phyloP scores from a whole-genome alignment of 2,329 filamentous ascomycete genomes.

The Colletotrichum eleusines region DNA sequence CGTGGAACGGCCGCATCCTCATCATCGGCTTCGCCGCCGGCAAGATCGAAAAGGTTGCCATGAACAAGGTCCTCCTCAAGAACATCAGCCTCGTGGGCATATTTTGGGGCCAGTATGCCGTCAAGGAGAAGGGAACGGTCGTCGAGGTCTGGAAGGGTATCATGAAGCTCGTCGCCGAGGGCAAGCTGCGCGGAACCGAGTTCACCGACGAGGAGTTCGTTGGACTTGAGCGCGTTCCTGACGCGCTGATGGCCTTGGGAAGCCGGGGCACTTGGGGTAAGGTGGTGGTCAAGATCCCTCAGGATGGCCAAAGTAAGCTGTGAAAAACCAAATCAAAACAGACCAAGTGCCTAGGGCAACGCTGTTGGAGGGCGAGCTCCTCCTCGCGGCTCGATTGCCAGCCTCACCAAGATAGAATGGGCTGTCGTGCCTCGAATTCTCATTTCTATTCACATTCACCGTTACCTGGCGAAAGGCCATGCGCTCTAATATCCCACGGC shows the following conservation, averaged over 20 bases:
- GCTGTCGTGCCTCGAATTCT: neutral
- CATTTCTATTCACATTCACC: slow-evolving; percentile 12
- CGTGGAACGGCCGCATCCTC: slow-evolving; percentile 91
- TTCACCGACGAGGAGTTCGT: slow-evolving; percentile 86
- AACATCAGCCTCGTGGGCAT: slow-evolving; percentile 91
- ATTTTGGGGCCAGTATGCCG: slow-evolving; percentile 90
- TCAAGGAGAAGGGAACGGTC: slow-evolving; percentile 78
- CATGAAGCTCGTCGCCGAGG: slow-evolving; percentile 79
- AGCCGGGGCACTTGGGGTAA: slow-evolving; percentile 93
- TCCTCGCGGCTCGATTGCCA: neutral
- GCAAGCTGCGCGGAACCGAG: slow-evolving; percentile 84
- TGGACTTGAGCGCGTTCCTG: slow-evolving; percentile 82
- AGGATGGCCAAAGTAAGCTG: slow-evolving; percentile 71
- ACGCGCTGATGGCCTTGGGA: slow-evolving; percentile 82
- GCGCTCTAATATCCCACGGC: slow-evolving; percentile 21
- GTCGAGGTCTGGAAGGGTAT: slow-evolving; percentile 85
- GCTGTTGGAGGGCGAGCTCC: neutral
- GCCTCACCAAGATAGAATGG: neutral
- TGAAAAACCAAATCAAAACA: slow-evolving; percentile 46
- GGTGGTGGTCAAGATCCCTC: slow-evolving; percentile 88
- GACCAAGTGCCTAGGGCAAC: neutral
- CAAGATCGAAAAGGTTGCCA: slow-evolving; percentile 88
- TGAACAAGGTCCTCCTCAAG: slow-evolving; percentile 93
- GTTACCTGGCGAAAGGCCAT: neutral
- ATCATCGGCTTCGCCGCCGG: slow-evolving; percentile 80